These are phyloP conservation scores for Heliosperma pusillum DNA, from an alignment of 148 eudicot genomes.

Conservation along the genomic window DNA sequence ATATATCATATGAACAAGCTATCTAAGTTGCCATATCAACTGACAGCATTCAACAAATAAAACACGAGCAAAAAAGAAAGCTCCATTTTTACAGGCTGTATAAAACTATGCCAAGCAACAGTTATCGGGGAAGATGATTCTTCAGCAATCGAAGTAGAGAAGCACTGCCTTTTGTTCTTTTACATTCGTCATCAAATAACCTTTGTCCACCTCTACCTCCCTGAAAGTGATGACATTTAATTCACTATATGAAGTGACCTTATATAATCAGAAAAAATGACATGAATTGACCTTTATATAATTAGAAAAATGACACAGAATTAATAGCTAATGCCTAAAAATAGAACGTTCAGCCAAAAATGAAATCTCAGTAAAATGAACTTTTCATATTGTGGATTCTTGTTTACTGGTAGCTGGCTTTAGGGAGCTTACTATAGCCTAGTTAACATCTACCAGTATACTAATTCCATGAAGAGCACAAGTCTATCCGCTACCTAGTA, in stretches of 20 bases:
- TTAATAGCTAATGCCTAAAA: not conserved
- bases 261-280: not conserved
- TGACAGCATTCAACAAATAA: not conserved
- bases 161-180: constrained; percentile 46
- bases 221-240: constrained; percentile 30
- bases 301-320: not conserved
- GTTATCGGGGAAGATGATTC: constrained; percentile 33
- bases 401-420: not conserved
- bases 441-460: not conserved
- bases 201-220: constrained; percentile 41
- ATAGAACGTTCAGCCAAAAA: not conserved
- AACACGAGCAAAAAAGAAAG: not conserved
- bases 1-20: not conserved
- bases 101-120: not conserved
- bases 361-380: not conserved
- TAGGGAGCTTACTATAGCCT: not conserved
- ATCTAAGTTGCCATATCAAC: not conserved
- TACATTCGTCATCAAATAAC: constrained; percentile 30
- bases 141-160: constrained; percentile 54
- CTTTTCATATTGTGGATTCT: not conserved
- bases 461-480: not conserved
- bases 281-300: too few species aligned
- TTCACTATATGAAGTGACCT: not conserved
- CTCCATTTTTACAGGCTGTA: constrained; percentile 10
- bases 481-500: not conserved